Evolutionary conservation across 2,329 filamentous ascomycete species (phyloP), one percentile per base, ranked within the genome.

Genomic region (Scopulariopsis brevicaulis): DNA sequence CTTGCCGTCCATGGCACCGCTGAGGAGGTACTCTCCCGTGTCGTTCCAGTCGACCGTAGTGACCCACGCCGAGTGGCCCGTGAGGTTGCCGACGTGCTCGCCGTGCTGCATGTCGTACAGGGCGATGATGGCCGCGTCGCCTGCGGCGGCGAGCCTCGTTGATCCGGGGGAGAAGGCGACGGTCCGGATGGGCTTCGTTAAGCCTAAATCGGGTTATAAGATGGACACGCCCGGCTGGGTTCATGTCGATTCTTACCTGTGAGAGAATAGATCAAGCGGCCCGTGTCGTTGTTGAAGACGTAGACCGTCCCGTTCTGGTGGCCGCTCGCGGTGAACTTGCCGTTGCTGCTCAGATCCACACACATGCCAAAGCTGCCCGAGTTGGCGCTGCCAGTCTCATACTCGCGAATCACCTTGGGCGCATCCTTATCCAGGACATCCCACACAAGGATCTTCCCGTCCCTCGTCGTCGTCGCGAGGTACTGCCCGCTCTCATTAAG

Each of bases 271-370:
- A 89, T 78, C 64, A 99, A 83, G 57, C 90, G 83, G 3, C 90
- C 89, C 0, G 88, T 90, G 64, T 91, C 86, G 66, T 96, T 97
- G 75, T 91, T 92, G 78, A 97, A 99, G 61, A 99, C 84, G 73
- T 96, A 96, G 62, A 97, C 82, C 14, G 85, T 86, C 18, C 94
- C 94, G 66, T 89, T 96, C 69, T 96, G 89, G 72, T 99, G 93
- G 0, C 94, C 94, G 56, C 88, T 95, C 4, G 92, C 93, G 34
- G 92, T 95, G 70, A 90, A 87, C 62, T 83, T 85, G 57, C 92
- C 93, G 70, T 99, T 88, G 22, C 75, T 72, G 64, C 82, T 85
- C 69, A 97, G 73, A 69, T 94, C 92, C 61, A 99, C 85, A 66
- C 87, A 88, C 74, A 94, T 83, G 43, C 91, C 93, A 73, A 96